Conservation (phyloP, 2,329 filamentous ascomycete species). For the Colletotrichum sp. region DNA sequence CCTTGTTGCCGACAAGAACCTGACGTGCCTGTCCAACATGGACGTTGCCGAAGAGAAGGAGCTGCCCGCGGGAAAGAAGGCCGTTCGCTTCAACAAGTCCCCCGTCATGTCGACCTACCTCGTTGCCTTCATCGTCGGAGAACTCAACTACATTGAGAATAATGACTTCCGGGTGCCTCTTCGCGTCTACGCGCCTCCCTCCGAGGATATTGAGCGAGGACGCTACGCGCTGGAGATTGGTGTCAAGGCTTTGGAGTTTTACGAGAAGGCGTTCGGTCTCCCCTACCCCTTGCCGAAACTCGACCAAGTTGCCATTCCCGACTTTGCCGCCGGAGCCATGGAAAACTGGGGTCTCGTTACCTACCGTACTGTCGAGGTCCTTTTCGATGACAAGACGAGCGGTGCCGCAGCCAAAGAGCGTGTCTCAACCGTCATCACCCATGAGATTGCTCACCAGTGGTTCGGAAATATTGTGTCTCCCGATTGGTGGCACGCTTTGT, state of each 20-base stretch:
- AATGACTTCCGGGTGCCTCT: slow-evolving; percentile 91
- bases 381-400: slow-evolving; percentile 90
- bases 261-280: slow-evolving; percentile 92
- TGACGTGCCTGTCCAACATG: slow-evolving; percentile 98
- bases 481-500: slow-evolving; percentile 98
- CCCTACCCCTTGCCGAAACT: slow-evolving; percentile 90
- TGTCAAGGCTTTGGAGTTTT: slow-evolving; percentile 88
- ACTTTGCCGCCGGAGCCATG: slow-evolving; percentile 96
- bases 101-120: slow-evolving; percentile 97
- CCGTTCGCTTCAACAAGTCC: slow-evolving; percentile 89
- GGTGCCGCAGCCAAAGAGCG: slow-evolving; percentile 90
- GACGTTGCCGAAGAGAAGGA: slow-evolving; percentile 79
- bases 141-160: slow-evolving; percentile 93
- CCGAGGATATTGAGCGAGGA: slow-evolving; percentile 88
- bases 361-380: slow-evolving; percentile 88
- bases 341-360: slow-evolving; percentile 93
- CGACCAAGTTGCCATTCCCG: slow-evolving; percentile 95
- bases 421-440: slow-evolving; percentile 93
- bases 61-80: slow-evolving; percentile 63
- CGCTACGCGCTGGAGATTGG: slow-evolving; percentile 90
- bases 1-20: slow-evolving; percentile 84
- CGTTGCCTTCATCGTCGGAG: slow-evolving; percentile 90
- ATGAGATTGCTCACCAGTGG: slow-evolving; percentile 97
- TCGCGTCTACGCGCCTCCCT: slow-evolving; percentile 90
- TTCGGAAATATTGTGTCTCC: slow-evolving; percentile 97